Evolutionary conservation across 768 basidiomycete species (phyloP), one percentile per base, ranked within the genome.

Genomic region (Leccinum broughii): DNA sequence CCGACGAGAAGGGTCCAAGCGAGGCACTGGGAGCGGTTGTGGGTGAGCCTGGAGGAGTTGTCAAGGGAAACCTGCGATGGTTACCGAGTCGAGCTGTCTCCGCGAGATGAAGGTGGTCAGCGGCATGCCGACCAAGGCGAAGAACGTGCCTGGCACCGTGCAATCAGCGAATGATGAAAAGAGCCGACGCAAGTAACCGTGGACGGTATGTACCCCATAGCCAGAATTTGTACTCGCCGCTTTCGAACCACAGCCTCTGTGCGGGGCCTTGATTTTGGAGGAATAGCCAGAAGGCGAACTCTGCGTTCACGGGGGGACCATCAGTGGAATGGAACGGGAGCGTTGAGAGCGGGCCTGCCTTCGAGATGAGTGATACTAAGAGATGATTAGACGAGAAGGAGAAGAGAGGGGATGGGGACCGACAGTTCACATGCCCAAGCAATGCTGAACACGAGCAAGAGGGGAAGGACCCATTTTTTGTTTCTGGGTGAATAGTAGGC

Each of bases 251-350:
- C 34, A 84, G 78, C 4, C 86, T 83, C 67, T 86, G 83, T 49
- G 78, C 75, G 0, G 88, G 87, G 4, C 88, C 87, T 74, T 92
- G 91, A 63, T 91, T 83, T 32, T 92, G 80, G 22, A 93, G 81
- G 71, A 93, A 93, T 30, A 93, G 68, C 92, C 92, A 93, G 68
- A 92, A 93, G 0, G 86, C 78, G 14, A 93, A 80, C 70, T 92
- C 90, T 91, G 70, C 26, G 28, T 15, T 34, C 8, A 30, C 30
- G 10, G 8, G 24, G 32, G 46, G 37, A 37, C 35, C 35, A 37
- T 35, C 34, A 35, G 34, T 5, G 34, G 34, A 35, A 35, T 35
- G 34, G 34, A 35, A 35, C 34, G 34, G 13, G 34, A 35, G 34
- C 1, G 13, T 35, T 35, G 34, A 35, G 34, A 35, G 34, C 13